Evolutionary conservation across 768 basidiomycete species (phyloP), one percentile per base, ranked within the genome.

Genomic region (Boletus rubropictus): DNA sequence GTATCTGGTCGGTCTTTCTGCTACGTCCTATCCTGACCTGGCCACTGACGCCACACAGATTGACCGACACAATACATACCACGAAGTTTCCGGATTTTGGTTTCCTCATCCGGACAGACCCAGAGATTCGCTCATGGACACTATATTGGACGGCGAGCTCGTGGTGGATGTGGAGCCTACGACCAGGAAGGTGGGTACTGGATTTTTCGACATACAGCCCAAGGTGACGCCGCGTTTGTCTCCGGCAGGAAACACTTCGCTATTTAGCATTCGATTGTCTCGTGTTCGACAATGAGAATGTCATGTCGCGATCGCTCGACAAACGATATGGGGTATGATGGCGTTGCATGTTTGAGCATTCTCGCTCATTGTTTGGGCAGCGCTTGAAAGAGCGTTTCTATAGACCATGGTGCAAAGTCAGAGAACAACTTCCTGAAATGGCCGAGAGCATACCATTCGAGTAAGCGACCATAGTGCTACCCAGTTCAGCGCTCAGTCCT

Each of bases 221-320:
- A 50, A 44, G 38, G 15, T 17, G 8, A 51, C 32, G 1, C 22
- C 9, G 22, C 17, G 27, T 12, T 15, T 7, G 12, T 21, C 34
- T 33, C 18, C 15, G 38, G 14, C 62, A 97, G 94, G 80, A 89
- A 70, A 87, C 80, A 0, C 58, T 89, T 40, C 80, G 93, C 4
- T 83, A 86, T 46, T 77, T 97, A 49, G 86, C 86, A 0, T 99
- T 99, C 57, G 96, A 99, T 63, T 92, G 91, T 60, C 75, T 98
- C 17, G 90, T 95, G 5, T 80, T 87, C 14, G 79, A 93, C 62
- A 80, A 82, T 37, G 79, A 86, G 61, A 93, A 91, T 55, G 79
- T 98, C 53, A 96, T 97, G 91, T 68, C 74, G 8, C 79, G 81
- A 50, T 70, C 89, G 1, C 72, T 98, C 34, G 80, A 88, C 56